Conservation (phyloP, 371 early-diverging fungal species). For the Blakeslea trispora region DNA sequence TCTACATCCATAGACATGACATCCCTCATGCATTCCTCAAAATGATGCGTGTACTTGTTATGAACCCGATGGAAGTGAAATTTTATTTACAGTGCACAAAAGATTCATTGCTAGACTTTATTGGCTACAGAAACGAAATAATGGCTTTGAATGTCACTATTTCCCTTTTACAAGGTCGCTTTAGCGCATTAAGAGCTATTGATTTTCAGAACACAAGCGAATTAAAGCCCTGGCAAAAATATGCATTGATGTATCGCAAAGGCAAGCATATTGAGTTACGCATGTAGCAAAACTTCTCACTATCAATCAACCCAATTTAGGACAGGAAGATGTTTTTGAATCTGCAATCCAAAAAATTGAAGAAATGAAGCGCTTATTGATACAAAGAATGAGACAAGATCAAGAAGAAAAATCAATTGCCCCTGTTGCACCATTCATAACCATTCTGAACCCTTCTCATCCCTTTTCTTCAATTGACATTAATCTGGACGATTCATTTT, state of each 20-base stretch:
- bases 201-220: conserved; percentile 15
- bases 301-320: conserved; percentile 10
- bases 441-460: conserved; percentile 31
- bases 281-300: no score
- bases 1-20: conserved; percentile 46
- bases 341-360: conserved; percentile 25
- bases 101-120: conserved; percentile 33
- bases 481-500: conserved; percentile 10
- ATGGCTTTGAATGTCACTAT: conserved; percentile 48
- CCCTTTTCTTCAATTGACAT: conserved; percentile 8
- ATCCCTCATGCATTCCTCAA: conserved; percentile 50
- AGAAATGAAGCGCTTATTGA: conserved; percentile 20
- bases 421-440: conserved; percentile 33
- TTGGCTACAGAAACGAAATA: conserved; percentile 54
- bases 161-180: conserved; percentile 31
- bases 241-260: conserved; percentile 51
- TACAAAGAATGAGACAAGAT: conserved; percentile 32
- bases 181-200: conserved; percentile 28
- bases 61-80: conserved; percentile 54
- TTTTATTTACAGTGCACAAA: conserved; percentile 26
- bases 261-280: no score
- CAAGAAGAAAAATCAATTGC: conserved; percentile 18
- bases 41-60: conserved; percentile 64
- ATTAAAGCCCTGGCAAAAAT: conserved; percentile 39
- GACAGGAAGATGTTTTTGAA: conserved; percentile 32